Evolutionary conservation across 305 asterid genomes (phyloP).

Genomic region (Rubia balearica): DNA sequence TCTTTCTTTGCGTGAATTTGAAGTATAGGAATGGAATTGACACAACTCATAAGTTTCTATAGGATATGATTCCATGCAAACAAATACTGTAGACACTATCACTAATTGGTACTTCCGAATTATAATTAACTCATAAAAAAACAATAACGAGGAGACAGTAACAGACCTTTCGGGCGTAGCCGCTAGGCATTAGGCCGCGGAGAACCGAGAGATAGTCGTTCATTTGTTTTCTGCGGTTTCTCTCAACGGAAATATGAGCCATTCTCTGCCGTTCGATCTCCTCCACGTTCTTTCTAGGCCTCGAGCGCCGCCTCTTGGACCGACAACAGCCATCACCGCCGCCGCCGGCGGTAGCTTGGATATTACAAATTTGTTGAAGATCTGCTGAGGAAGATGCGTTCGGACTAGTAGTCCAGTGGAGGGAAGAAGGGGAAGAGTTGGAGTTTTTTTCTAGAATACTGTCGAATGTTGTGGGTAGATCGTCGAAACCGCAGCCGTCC

Average conservation of each 20-base stretch:
- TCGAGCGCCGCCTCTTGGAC: slow-evolving; percentile 23
- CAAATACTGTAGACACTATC: no score
- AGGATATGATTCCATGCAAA: no score
- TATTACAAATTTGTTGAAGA: background rate
- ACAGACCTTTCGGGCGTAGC: slow-evolving; percentile 32
- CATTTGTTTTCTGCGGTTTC: slow-evolving; percentile 40
- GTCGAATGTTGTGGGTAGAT: slow-evolving; percentile 6
- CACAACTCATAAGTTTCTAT: background rate
- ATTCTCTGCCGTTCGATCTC: slow-evolving; percentile 37
- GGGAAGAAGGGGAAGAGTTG: background rate
- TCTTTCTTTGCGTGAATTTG: background rate
- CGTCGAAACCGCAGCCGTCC: slow-evolving; percentile 20
- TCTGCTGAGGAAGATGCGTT: slow-evolving; percentile 12
- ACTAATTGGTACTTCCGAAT: no score
- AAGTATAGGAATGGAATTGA: background rate
- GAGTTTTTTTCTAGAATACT: slow-evolving; percentile 6
- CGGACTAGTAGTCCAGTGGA: slow-evolving; percentile 14
- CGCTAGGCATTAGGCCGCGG: slow-evolving; percentile 32
- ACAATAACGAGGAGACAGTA: background rate
- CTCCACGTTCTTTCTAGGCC: slow-evolving; percentile 26
- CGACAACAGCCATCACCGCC: slow-evolving; percentile 4
- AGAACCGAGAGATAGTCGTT: slow-evolving; percentile 34
- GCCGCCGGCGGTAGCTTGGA: background rate
- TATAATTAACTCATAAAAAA: background rate
- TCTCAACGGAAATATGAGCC: slow-evolving; percentile 38